Percentiles rank a stretch among this genome's conserved stretches.
These are phyloP conservation scores for Mycena sp. DNA, from an alignment of 1,284 basidiomycete genomes.

Conservation along the genomic window DNA sequence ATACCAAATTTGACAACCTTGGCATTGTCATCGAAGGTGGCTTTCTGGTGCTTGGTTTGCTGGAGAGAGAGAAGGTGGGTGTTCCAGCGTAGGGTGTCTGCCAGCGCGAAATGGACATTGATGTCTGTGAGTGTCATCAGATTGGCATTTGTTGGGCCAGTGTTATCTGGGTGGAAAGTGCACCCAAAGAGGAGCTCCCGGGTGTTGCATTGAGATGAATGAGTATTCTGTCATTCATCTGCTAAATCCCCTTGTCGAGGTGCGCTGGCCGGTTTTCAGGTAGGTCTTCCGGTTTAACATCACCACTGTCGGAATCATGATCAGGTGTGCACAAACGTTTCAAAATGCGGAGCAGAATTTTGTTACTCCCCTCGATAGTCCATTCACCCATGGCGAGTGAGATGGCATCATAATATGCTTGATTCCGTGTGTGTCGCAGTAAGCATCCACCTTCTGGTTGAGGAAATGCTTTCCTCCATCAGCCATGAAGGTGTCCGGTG, in stretches of 20 bases:
- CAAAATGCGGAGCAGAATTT: constrained; percentile 28
- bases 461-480: constrained; percentile 51
- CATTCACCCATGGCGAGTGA: constrained; percentile 47
- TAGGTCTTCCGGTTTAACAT: constrained; percentile 24
- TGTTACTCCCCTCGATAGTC: constrained; percentile 21
- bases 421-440: constrained; percentile 36
- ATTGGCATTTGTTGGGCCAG: background rate
- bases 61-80: constrained; percentile 7
- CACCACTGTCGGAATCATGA: constrained; percentile 41
- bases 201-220: constrained; percentile 1
- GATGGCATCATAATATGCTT: constrained; percentile 38
- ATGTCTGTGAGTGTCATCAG: background rate
- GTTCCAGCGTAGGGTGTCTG: background rate
- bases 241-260: constrained; percentile 38
- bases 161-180: background rate
- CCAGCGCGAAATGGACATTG: no score
- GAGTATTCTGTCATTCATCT: constrained; percentile 8
- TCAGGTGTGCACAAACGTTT: constrained; percentile 39
- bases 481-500: constrained; percentile 46
- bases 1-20: constrained; percentile 7
- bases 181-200: constrained; percentile 16
- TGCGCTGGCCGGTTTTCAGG: constrained; percentile 42
- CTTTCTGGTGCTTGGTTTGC: background rate
- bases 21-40: background rate
- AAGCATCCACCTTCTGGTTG: constrained; percentile 40